Conservation (phyloP, 108 stramenopile genomes). For the Pseudonitzschia pungens region DNA sequence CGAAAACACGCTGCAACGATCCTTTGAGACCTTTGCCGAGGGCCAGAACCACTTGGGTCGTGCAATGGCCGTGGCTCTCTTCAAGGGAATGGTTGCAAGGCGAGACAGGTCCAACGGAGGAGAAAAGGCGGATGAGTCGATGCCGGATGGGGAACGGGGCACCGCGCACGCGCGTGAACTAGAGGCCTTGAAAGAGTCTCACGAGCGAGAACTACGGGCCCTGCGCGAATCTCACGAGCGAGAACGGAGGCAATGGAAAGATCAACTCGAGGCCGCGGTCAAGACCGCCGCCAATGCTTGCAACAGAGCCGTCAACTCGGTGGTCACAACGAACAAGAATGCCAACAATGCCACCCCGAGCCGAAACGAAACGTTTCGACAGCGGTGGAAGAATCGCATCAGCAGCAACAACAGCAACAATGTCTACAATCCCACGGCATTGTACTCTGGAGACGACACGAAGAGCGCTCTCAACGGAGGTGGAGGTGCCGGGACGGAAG, state of each 20-base stretch:
- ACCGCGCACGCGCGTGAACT: background rate
- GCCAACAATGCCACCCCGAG: background rate
- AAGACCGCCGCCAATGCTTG: background rate
- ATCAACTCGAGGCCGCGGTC: background rate
- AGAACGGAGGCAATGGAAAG: background rate
- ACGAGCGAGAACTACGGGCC: too few relatives aligned
- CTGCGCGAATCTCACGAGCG: background rate
- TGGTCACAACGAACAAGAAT: background rate
- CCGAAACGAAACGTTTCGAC: conserved; percentile 2
- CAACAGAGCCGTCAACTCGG: background rate
- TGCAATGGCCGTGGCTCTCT: background rate
- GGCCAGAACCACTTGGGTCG: background rate
- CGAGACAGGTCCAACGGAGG: background rate
- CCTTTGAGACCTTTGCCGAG: background rate
- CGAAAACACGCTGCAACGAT: background rate
- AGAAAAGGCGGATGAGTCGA: background rate
- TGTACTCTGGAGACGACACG: background rate
- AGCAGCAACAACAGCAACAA: background rate
- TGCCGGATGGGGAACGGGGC: background rate
- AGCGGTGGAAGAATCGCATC: conserved; percentile 10
- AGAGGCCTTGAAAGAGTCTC: too few relatives aligned
- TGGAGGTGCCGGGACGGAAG: background rate
- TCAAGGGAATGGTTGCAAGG: background rate
- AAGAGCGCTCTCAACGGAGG: background rate
- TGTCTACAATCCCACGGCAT: background rate